Evolutionary conservation across 2,329 filamentous ascomycete species (phyloP), one percentile per base, ranked within the genome.

Genomic region (Ceratocystis cubensis): DNA sequence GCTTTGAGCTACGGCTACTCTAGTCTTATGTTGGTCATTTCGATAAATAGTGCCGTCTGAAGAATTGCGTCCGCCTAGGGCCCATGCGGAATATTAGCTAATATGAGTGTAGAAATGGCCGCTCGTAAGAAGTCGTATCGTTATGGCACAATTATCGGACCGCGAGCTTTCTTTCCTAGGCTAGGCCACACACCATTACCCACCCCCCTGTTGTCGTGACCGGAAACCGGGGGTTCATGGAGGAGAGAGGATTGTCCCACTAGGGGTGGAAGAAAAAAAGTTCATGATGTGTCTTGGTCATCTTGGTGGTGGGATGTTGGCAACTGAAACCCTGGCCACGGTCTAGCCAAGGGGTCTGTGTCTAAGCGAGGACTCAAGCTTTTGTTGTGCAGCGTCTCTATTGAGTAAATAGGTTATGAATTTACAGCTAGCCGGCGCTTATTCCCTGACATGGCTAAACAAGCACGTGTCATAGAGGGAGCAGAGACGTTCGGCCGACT

Each of bases 361-460:
- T 33, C 53, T 57, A 57, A 57, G 53, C 53, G 53, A 57, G 46
- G 7, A 30, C 22, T 57, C 53, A 57, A 57, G 53, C 28, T 57
- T 57, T n/a, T 33, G 48, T 50, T 50, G 22, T n/a, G 20, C n/a
- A 50, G 22, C 48, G 48, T 50, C 20, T 22, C 48, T 22, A 50
- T 22, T 5, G n/a, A 20, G n/a, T 22, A 25, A 22, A 25, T 50
- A 10, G 48, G 5, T 1, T 13, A 22, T 22, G 48, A 50, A 7
- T 50, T 50, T 20, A 8, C 8, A 17, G 22, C 13, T 33, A 13
- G 10, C n/a, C n/a, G 53, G 25, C 53, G 53, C 53, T 57, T 57
- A 28, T 57, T 57, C 53, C 53, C 3, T 7, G 17, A 10, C 15
- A 33, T 17, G 53, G 10, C 8, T 6, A 17, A 33, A 57, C 10